Evolutionary conservation across 495 filamentous ascomycete genomes (phyloP), one percentile per base, ranked within the genome.

Genomic region (Haplographium delicatum): DNA sequence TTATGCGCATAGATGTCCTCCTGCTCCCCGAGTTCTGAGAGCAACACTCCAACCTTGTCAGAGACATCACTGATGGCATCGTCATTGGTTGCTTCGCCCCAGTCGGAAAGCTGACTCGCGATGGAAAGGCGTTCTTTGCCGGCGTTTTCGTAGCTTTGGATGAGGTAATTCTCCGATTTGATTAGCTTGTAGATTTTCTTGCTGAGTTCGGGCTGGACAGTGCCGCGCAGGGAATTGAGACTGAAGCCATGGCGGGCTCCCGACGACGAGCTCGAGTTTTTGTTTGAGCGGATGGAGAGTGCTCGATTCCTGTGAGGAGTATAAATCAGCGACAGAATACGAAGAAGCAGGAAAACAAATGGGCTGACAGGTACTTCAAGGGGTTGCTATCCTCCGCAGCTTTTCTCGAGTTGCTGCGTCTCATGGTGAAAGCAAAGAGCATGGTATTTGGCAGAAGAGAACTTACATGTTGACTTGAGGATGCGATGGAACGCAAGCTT

Each of bases 31-130:
- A 98, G 75, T 71, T 96, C 93, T 0, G 84, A 82, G 43, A 98
- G 71, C 60, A 98, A 70, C 26, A 97, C 93, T 25, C 88, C 94
- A 34, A 98, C 70, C 70, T 97, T 97, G 71, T 97, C 94, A 50
- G 84, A 84, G 48, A 98, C 76, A 64, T 96, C 91, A 7, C 81
- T 87, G 58, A 98, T 70, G 30, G 83, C 82, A 39, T 93, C 89
- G 63, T 98, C 93, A 3, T 76, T 73, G 2, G 90, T 93, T 34
- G 83, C 77, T 65, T 96, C 90, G 44, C 93, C 94, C 94, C 94
- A 97, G 48, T 96, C 93, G 4, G 86, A 91, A n/a, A 98, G 79
- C 70, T 96, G 89, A 2, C 81, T 79, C 7, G 91, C 91, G 59
- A 96, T 85, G 13, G 83, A 80, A 30, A 86, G 68, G 48, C 89